Evolutionary conservation across 495 filamentous ascomycete genomes (phyloP), one percentile per base, ranked within the genome.

Genomic region (Trichoderma parareesei): DNA sequence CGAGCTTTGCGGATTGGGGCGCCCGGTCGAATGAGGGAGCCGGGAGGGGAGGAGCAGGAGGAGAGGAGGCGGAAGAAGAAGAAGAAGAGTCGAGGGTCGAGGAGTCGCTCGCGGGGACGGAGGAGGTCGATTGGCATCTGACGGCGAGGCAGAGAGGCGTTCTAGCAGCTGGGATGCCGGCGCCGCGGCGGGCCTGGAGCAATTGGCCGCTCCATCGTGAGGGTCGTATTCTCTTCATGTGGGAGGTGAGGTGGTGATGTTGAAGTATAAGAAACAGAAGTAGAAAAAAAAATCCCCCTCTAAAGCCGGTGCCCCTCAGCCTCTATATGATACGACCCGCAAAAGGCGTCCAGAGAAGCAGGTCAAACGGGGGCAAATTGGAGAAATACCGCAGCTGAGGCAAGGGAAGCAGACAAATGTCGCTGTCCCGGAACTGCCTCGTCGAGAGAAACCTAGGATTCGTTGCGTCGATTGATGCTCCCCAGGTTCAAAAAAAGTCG

Each of bases 1-100:
- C 86, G 71, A 98, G 90, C 79, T 97, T 97, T 64, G 93, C 87
- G 63, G 94, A 97, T 66, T 78, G 71, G 63, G 81, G 74, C n/a
- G 92, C 88, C 67, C 79, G 80, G 68, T 84, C 79, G 65, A 87
- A 84, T 64, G 81, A 83, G 68, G 88, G 92, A 71, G 90, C 92
- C 66, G 90, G 84, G 42, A 38, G 46, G 18, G 65, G 61, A 53
- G 49, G 49, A n/a, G 27, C 27, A 27, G 27, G 27, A 27, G 27
- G 27, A 27, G 27, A 2, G 0, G 27, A 27, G 27, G 27, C 27
- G 27, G 27, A 27, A 27, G 27, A 27, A 27, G 27, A 27, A 27
- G 27, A 27, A 27, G 5, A 48, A 41, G 69, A 48, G 18, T 66
- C 65, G 53, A 69, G 65, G 57, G 66, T 61, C 46, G 38, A 8